Base-by-base conservation (phyloP, 2,329 filamentous ascomycete species). In the Metarhizium guizhouense region DNA sequence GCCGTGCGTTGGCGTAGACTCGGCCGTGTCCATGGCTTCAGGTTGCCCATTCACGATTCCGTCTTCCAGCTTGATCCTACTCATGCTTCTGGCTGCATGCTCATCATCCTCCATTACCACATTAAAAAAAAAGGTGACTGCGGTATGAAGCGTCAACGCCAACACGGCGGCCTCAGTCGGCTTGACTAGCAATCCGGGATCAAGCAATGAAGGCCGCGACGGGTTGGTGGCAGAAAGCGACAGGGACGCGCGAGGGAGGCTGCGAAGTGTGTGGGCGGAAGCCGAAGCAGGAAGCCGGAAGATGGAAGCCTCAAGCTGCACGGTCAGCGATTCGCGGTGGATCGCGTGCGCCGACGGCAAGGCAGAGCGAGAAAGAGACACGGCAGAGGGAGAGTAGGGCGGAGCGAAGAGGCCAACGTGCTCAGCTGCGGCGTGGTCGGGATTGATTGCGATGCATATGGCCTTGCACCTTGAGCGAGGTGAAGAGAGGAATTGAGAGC, bases 41-140 rank as follows among this genome's bases (percentile, higher is more conserved):
- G 61, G 63, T 56, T 64, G 59, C 57, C 70, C 71, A 59, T 74
- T 72, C 53, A 64, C 65, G 55, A 64, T 60, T 51, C 64, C 67
- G 42, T 75, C 71, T 61, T 78, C 74, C 53, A 74, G 68, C 64
- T 73, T 77, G 57, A 77, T 68, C 61, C 70, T 68, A 63, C 74
- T 73, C 68, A 77, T 74, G 64, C 67, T 71, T 63, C 58, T 65
- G 53, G 67, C 67, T 59, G 72, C 68, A 63, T 68, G 63, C 64
- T 71, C 71, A 54, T 73, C 71, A 72, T 74, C 71, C 66, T 72
- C 71, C 72, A 74, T 74, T 54, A 63, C 60, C 53, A 56, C 59
- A 62, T 62, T 47, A 50, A 53, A 18, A 45, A 40, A 40, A 40
- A 14, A 16, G 25, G 11, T 30, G 45, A 14, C 11, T 6, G 45